Evolutionary conservation across 495 filamentous ascomycete genomes (phyloP), one percentile per base, ranked within the genome.

Genomic region (Friedmanniomyces simplex): DNA sequence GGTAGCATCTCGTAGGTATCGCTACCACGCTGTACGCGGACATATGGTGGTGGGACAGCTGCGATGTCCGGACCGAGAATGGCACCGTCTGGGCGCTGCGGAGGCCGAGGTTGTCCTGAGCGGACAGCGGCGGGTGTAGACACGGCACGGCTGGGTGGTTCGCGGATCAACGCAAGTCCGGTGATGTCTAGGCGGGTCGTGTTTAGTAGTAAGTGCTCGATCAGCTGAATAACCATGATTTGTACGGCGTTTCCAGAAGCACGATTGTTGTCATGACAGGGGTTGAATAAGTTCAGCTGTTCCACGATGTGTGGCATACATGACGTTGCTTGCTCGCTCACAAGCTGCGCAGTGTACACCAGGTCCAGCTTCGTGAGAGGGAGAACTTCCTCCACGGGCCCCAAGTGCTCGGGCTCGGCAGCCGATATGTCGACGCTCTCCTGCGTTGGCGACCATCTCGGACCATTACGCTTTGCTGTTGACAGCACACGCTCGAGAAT

Each of bases 1-100:
- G 91, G 88, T 39, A 95, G 74, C 32, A 95, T 74, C 36, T 94
- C 87, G 36, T 93, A 75, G 51, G 75, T 80, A 6, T 79, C 81
- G 45, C 89, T 86, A 13, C 83, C 82, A 1, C 91, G 81, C 41
- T 86, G 84, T 18, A 96, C 71, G 45, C 89, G 86, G 25, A 96
- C 66, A 66, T 90, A 85, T 2, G 88, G 88, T 3, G 80, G 74
- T 10, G 75, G 71, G 26, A 79, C 59, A 13, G 57, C 65, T 50
- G 72, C 70, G 43, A 75, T 69, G 43, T 63, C 54, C 5, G 60
- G 52, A 1, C 55, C 60, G 18, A 46, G 42, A 13, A 32, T 41
- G 18, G 50, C 21, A 25, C 34, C 56, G 10, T 57, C 52, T 16
- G 36, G n/a, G 10, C 54, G 60, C 10, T 45, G 45, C 20, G 61